Base-by-base conservation (phyloP, 768 basidiomycete genomes). In the Russula emetica region DNA sequence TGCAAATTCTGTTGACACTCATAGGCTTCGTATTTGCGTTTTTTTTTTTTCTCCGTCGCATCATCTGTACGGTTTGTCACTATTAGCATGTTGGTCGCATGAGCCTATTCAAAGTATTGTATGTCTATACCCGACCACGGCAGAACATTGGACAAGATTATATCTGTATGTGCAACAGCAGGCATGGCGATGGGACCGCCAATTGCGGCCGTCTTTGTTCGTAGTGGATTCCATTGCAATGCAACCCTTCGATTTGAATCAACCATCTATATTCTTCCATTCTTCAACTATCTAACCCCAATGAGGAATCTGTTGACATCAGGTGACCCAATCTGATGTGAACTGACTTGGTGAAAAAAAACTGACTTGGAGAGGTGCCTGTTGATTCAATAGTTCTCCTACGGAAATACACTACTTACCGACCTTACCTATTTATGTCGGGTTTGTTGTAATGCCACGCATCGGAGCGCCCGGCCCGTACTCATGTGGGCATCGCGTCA, bases 31-130 rank as follows among this genome's bases (percentile, higher is more conserved):
- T 47, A 52, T 60, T 56, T 45, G 22, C 8, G 52, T 59, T 54
- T 5, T 36, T 36, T 10, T 5, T 34, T 13, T 56, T 24, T 13
- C 9, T 22, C 11, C 6, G 28, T 47, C 20, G 32, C 59, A 51
- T 36, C n/a, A 65, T 57, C 34, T 65, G 63, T 61, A 64, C 32
- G 49, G 55, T 40, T 40, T 60, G 57, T 40, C 53, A 49, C 26
- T 44, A 45, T 38, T 47, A 30, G 20, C 58, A 55, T 50, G 58
- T 58, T 47, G 34, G 42, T 38, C 36, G 44, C 55, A 55, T 13
- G 28, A 55, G 44, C 36, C 53, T 60, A 55, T 55, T 64, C 42
- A 55, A 36, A 30, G 32, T 60, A 59, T 55, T 49, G 40, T 49
- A 40, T n/a, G 44, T 49, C 24, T 49, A 47, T 22, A 26, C 22